Evolutionary conservation across 2,329 filamentous ascomycete species (phyloP), one percentile per base, ranked within the genome.

Genomic region (Aureobasidium musti): DNA sequence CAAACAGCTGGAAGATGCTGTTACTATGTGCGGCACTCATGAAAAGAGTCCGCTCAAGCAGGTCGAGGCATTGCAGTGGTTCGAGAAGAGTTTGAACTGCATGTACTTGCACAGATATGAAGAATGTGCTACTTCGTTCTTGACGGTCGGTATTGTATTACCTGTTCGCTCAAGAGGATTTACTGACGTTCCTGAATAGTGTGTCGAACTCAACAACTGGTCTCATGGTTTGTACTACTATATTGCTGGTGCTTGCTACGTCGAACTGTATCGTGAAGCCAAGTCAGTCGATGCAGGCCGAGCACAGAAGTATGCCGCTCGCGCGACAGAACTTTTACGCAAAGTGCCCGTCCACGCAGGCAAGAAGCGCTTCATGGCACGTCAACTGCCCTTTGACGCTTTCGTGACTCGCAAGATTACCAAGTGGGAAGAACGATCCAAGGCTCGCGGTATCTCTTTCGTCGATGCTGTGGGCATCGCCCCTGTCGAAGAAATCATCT

Each of bases 191-290:
- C 35, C 19, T 23, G 14, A 33, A 49, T 30, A 63, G 70, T 93
- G 91, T 70, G 81, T 91, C 13, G 88, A 91, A 65, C 83, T 95
- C 65, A 97, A 97, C 78, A 91, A 91, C 72, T 98, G 95, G 95
- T 93, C 89, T 66, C 92, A 92, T 63, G 87, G 89, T 0, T 77
- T 98, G 63, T 98, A 99, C 79, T 92, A 92, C 75, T 98, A 93
- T 78, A 90, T 96, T 70, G 90, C 91, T 1, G 95, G 89, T 8
- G 84, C 85, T 14, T 89, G 90, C 0, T 88, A 96, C 71, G 79
- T 98, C 1, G 91, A 95, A 73, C 82, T 92, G 5, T 98, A 97
- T 77, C 87, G 95, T 11, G 81, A 87, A 1, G 76, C 82, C 52
- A 82, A 83, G 61, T 73, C 76, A 3, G 74, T 72, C 0, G 75